Evolutionary conservation across 208 protist species (phyloP).

Genomic region (Acanthamoeba lenticulata): DNA sequence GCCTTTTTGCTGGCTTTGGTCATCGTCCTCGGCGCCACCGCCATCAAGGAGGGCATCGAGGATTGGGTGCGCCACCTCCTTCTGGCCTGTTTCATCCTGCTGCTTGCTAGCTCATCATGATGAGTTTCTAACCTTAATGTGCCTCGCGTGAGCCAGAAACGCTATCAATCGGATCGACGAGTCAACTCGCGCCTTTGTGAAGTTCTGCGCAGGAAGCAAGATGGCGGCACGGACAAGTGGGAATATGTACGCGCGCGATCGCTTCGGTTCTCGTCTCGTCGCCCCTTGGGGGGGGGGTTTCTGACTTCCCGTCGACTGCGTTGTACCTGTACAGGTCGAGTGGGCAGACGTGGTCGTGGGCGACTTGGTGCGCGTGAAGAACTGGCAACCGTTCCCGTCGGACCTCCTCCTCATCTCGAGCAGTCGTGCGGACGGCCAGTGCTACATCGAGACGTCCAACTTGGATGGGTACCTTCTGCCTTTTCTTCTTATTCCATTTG

Average conservation of each 20-base stretch:
- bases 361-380: constrained; percentile 38
- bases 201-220: constrained; percentile 76
- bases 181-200: constrained; percentile 58
- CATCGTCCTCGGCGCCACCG: constrained; percentile 83
- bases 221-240: constrained; percentile 89
- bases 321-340: neutral
- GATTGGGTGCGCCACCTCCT: constrained; percentile 74
- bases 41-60: constrained; percentile 85
- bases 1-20: constrained; percentile 85
- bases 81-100: neutral
- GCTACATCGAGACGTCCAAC: constrained; percentile 94
- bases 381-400: constrained; percentile 92
- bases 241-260: constrained; percentile 85
- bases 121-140: neutral
- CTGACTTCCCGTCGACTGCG: neutral
- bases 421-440: constrained; percentile 80
- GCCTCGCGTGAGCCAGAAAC: constrained; percentile 30
- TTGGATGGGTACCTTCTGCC: constrained; percentile 86
- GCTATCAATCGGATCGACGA: constrained; percentile 31
- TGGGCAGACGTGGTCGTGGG: constrained; percentile 63
- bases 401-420: constrained; percentile 91
- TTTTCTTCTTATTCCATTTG: neutral
- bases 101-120: neutral
- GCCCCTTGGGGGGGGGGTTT: too few relatives aligned
- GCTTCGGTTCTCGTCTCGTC: neutral